Base-by-base conservation (phyloP, 768 basidiomycete genomes). In the Macrocybe gigantea region DNA sequence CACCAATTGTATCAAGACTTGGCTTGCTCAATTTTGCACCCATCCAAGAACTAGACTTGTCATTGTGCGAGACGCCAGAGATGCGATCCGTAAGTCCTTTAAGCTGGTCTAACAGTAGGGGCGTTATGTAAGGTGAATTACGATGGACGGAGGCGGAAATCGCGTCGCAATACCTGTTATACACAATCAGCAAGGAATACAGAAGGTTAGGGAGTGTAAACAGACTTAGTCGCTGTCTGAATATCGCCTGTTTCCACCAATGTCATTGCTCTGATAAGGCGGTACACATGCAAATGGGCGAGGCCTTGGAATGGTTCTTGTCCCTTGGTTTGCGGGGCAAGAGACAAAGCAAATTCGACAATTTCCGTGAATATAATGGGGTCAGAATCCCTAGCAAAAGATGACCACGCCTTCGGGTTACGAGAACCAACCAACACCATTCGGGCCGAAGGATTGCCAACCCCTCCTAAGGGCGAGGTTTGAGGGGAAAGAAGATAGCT, bases 401-500 rank as follows among this genome's bases (percentile, higher is more conserved):
- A 71, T 0, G 79, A 74, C 35, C 61, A 66, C 33, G 60, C 59
- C 43, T 68, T 71, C 5, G 83, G 86, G 59, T 69, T 79, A 49
- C 72, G 79, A 13, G 79, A 75, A n/a, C 92, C 91, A 36, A 93
- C 60, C 22, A 97, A 70, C 5, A 80, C 72, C 30, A 93, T 72
- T 8, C 90, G 83, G 15, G 80, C 74, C 9, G 82, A 71, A 6
- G 81, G 78, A 36, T 79, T 73, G 7, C 84, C 84, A n/a, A 82
- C 53, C 11, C 88, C 87, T 32, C 83, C 83, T 9, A 94, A 66
- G 11, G 79, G 71, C 8, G 91, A 75, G 0, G 91, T 87, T 54
- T 88, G 86, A 10, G 86, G 84, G 2, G 95, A 87, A 36, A 98
- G 77, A 5, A 98, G 70, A 60, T 94, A 93, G 60, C 92, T 95